phyloP scores from a whole-genome alignment of 495 filamentous ascomycete species.

The Hyphodiscus hymeniophilus region DNA sequence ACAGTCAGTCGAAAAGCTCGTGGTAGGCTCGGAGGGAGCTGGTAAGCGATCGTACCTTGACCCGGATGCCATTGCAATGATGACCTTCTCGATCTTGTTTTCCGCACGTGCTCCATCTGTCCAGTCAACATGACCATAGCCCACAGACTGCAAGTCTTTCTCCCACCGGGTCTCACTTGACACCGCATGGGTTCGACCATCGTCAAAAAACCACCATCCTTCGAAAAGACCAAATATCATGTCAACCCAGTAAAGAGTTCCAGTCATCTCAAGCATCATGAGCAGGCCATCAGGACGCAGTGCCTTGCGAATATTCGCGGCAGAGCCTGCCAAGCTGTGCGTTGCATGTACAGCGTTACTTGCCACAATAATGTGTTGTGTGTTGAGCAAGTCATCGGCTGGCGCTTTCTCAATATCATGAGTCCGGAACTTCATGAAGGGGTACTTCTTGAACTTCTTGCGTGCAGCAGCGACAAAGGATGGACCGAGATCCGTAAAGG shows the following conservation, averaged over 20 bases:
- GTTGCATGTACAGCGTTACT: constrained; percentile 44
- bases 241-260: constrained; percentile 26
- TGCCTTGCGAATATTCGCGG: constrained; percentile 30
- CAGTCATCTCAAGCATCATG: constrained; percentile 20
- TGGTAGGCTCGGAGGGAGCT: constrained; percentile 16
- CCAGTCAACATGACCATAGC: constrained; percentile 42
- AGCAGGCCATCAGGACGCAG: constrained; percentile 16
- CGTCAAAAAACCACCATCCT: constrained; percentile 44
- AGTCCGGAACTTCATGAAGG: constrained; percentile 22
- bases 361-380: constrained; percentile 44
- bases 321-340: constrained; percentile 35
- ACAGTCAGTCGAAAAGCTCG: constrained; percentile 23
- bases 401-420: constrained; percentile 44
- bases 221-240: constrained; percentile 35
- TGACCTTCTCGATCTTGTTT: constrained; percentile 31
- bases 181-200: constrained; percentile 40
- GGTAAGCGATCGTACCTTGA: constrained; percentile 23
- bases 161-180: constrained; percentile 30
- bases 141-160: constrained; percentile 28
- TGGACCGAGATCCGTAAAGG: constrained; percentile 45
- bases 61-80: constrained; percentile 37
- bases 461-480: constrained; percentile 40
- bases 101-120: constrained; percentile 37
- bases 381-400: constrained; percentile 29
- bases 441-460: constrained; percentile 31